phyloP scores from a whole-genome alignment of 345 rosid genomes.

The Orychophragmus violaceus region DNA sequence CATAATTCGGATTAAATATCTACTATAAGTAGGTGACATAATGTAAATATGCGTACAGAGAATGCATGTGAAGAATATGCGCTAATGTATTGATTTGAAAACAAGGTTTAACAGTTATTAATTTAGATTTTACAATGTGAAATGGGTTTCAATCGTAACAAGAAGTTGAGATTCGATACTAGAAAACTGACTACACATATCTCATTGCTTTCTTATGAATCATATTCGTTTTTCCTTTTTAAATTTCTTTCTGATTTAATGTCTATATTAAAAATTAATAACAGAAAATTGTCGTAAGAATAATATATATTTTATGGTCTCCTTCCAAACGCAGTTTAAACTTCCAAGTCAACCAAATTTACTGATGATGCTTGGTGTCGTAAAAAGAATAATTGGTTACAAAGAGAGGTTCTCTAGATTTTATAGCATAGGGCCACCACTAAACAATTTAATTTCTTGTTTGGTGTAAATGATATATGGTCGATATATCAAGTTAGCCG shows the following conservation, averaged over 20 bases:
- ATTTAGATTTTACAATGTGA: neutral
- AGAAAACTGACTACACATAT: neutral
- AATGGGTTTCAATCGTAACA: neutral
- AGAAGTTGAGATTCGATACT: conserved; percentile 8
- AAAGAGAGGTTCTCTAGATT: neutral
- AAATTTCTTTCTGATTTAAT: neutral
- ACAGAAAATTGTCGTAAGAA: no score
- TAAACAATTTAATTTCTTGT: neutral
- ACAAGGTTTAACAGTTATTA: neutral
- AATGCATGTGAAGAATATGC: neutral
- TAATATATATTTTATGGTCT: no score
- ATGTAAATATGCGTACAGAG: neutral
- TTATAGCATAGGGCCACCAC: conserved; percentile 20
- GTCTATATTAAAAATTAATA: neutral
- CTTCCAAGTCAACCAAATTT: no score
- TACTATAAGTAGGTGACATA: neutral
- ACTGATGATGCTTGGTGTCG: neutral
- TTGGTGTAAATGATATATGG: conserved; percentile 20
- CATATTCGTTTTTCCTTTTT: neutral
- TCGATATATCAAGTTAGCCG: conserved; percentile 8
- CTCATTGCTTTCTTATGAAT: conserved; percentile 1
- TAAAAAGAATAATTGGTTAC: neutral
- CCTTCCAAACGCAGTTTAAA: no score
- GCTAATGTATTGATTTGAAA: neutral
- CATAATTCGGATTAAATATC: neutral